Percentiles rank a stretch among this genome's conserved stretches.
Evolutionary conservation across 2,329 filamentous ascomycete species (phyloP).

Genomic region (Aspergillaceae sp.): DNA sequence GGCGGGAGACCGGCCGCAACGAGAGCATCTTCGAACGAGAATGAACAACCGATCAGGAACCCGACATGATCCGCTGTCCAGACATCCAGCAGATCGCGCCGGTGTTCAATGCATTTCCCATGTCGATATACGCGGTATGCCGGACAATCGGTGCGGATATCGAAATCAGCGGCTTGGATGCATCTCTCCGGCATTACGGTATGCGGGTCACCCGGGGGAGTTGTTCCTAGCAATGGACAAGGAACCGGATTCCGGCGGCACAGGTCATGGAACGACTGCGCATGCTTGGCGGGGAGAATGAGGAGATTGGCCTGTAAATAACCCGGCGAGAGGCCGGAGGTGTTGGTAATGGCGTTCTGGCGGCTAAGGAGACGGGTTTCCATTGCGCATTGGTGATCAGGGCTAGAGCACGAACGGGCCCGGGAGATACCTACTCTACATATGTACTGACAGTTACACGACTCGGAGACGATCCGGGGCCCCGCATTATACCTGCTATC

Average conservation of each 20-base stretch:
- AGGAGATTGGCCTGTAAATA: conserved; percentile 57
- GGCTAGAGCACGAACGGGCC: too few relatives aligned
- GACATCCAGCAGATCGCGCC: conserved; percentile 38
- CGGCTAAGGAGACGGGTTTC: conserved; percentile 37
- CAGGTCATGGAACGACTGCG: conserved; percentile 49
- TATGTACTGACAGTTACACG: not conserved
- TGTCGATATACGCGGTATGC: conserved; percentile 52
- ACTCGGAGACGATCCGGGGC: not conserved
- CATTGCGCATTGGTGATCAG: conserved; percentile 23
- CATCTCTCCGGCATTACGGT: conserved; percentile 12
- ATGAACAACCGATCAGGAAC: conserved; percentile 57
- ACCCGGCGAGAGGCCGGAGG: conserved; percentile 47
- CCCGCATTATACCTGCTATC: conserved; percentile 15
- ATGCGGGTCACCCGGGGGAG: conserved; percentile 30
- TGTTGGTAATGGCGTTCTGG: conserved; percentile 35
- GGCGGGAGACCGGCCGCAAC: conserved; percentile 43
- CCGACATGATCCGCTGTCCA: conserved; percentile 54
- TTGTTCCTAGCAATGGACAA: conserved; percentile 51
- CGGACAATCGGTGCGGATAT: conserved; percentile 52
- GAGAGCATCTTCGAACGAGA: conserved; percentile 55
- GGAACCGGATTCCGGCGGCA: conserved; percentile 55
- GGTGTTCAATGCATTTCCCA: conserved; percentile 33
- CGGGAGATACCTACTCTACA: not conserved
- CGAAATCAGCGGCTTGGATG: conserved; percentile 32
- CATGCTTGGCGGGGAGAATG: conserved; percentile 49